These are phyloP conservation scores for Chaetomium fimeti DNA, from an alignment of 495 filamentous ascomycete species.

Conservation along the genomic window DNA sequence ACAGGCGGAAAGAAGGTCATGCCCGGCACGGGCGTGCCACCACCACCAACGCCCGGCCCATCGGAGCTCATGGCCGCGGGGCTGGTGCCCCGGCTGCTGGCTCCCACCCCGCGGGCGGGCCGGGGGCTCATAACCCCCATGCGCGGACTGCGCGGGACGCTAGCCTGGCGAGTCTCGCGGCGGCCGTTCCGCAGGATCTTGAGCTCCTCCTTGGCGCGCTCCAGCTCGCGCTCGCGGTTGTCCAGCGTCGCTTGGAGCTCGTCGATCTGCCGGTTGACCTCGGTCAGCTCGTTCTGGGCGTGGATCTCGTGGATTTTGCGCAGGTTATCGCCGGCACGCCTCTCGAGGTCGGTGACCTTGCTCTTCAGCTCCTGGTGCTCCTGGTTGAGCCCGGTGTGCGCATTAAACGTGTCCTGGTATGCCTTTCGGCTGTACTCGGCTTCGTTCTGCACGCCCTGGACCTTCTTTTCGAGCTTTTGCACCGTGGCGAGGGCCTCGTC, in stretches of 20 bases:
- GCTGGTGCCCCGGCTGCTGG: conserved; percentile 47
- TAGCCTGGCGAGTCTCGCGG: conserved; percentile 50
- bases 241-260: conserved; percentile 57
- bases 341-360: conserved; percentile 49
- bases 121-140: conserved; percentile 45
- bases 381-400: conserved; percentile 48
- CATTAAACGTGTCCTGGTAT: conserved; percentile 63
- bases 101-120: conserved; percentile 29
- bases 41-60: conserved; percentile 7
- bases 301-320: conserved; percentile 54
- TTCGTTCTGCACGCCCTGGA: conserved; percentile 41
- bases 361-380: conserved; percentile 52
- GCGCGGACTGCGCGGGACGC: conserved; percentile 50
- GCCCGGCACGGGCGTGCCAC: conserved; percentile 20
- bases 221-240: conserved; percentile 61
- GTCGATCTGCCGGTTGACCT: conserved; percentile 38
- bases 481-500: conserved; percentile 32
- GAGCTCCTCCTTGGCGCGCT: conserved; percentile 38
- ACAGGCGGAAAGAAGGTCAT: conserved; percentile 30
- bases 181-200: conserved; percentile 48
- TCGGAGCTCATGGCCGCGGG: conserved; percentile 37
- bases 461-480: conserved; percentile 47
- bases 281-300: conserved; percentile 36
- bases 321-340: conserved; percentile 53
- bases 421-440: conserved; percentile 59